A percentile compares a stretch with the other conserved stretches of the same genome.
phyloP scores from a whole-genome alignment of 75 land plant species.

The Isoetes taiwanensis region DNA sequence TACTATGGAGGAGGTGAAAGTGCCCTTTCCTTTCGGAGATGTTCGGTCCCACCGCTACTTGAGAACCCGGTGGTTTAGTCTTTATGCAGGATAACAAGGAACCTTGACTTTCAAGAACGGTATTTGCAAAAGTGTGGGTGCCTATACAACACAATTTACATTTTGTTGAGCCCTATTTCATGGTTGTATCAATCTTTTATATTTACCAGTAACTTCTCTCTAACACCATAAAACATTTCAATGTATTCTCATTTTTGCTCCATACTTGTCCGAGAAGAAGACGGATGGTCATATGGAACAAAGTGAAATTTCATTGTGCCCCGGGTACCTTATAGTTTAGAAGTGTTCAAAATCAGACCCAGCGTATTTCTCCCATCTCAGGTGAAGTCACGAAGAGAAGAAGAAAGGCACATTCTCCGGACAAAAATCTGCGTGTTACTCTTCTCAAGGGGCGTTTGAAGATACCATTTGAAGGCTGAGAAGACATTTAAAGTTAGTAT shows the following conservation, averaged over 20 bases:
- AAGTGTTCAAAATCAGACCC: too few relatives aligned
- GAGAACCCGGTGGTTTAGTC: conserved; percentile 31
- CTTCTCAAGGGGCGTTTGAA: conserved; percentile 75
- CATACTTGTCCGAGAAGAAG: too few relatives aligned
- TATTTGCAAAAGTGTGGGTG: conserved; percentile 34
- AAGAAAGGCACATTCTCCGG: conserved; percentile 57
- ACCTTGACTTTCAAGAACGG: conserved; percentile 12
- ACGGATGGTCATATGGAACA: too few relatives aligned
- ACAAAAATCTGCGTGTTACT: conserved; percentile 46
- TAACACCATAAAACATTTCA: too few relatives aligned
- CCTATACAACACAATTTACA: neutral
- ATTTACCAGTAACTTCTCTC: too few relatives aligned
- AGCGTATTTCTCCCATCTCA: too few relatives aligned
- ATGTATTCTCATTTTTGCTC: too few relatives aligned
- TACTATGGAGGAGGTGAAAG: conserved; percentile 24
- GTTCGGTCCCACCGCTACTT: conserved; percentile 20
- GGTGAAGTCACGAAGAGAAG: conserved; percentile 27
- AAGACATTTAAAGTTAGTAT: conserved; percentile 32
- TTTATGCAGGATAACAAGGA: conserved; percentile 22
- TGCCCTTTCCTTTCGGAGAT: conserved; percentile 25
- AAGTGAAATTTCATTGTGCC: too few relatives aligned
- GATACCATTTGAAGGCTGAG: conserved; percentile 88
- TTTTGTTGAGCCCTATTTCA: neutral
- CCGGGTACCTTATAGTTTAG: too few relatives aligned
- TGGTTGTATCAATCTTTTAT: conserved; percentile 2